Evolutionary conservation across 257 asterid species (phyloP), one percentile per base, ranked within the genome.

Genomic region (Penstemon davidsonii): DNA sequence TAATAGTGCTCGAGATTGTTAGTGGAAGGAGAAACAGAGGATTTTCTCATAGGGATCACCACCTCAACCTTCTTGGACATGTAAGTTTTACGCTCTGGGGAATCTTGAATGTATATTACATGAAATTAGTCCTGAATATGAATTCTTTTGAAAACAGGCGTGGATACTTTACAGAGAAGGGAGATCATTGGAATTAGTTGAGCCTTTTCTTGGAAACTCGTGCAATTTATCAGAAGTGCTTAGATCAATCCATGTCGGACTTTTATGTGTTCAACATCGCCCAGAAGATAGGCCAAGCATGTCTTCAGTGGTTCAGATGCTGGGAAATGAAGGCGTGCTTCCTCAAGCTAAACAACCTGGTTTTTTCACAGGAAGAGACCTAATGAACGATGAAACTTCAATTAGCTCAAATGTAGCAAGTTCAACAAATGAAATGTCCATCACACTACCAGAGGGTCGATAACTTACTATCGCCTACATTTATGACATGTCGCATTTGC

Each of bases 151-250:
- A 4, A 36, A 45, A 15, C 73, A 81, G 86, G 71, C 79, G 19
- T 81, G 86, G 83, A 69, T 42, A 55, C 83, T 81, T 13, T 38
- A 78, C 64, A 69, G 8, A 73, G 79, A 81, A 78, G 83, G 67
- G 4, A 73, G 54, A 50, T 50, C 75, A 7, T 0, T 62, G 45
- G 81, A 81, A 73, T 51, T 81, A 13, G 40, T 69, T 4, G 82
- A 74, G 9, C 6, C 66, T 18, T 47, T 18, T 44, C 42, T 67
- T 0, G 13, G n/a, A 7, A 18, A 44, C 4, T 67, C 82, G 3
- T 8, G 38, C 10, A 7, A 65, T 46, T 37, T 49, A 40, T 43
- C 62, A 5, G 73, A 76, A 54, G 77, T 74, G 19, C 15, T 50
- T 3, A 57, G 80, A 63, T 67, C 76, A 19, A 74, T 76, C 70